These are phyloP conservation scores for Cicer pinnatifidum DNA, from an alignment of 306 rosid genomes.

Conservation along the genomic window DNA sequence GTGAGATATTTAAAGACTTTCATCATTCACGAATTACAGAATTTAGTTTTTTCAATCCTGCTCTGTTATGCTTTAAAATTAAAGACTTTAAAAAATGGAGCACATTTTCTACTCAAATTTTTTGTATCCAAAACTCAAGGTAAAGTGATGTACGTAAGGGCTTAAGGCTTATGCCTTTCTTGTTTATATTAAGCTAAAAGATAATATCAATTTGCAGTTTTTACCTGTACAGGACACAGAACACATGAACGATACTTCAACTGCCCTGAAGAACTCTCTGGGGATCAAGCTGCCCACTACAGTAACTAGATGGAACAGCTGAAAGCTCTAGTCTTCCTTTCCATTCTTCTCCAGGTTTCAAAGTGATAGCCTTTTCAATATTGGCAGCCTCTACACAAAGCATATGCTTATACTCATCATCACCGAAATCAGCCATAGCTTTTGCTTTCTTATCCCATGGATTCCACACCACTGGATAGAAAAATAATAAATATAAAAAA, in stretches of 20 bases:
- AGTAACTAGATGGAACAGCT: slow-evolving; percentile 96
- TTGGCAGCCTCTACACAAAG: slow-evolving; percentile 94
- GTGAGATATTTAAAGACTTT: not conserved
- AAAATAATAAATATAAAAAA: slow-evolving; percentile 21
- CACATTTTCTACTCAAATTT: slow-evolving; percentile 4
- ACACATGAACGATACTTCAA: slow-evolving; percentile 57
- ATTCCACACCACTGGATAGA: slow-evolving; percentile 90
- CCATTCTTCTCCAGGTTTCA: slow-evolving; percentile 99
- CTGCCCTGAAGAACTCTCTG: slow-evolving; percentile 75
- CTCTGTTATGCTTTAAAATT: not conserved
- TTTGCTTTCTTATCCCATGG: slow-evolving; percentile 99
- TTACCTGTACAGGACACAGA: slow-evolving; percentile 77
- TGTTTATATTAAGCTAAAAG: not conserved
- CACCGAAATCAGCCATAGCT: slow-evolving; percentile 93
- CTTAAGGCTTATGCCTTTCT: not conserved
- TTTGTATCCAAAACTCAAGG: slow-evolving; percentile 15
- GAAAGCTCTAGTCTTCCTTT: slow-evolving; percentile 91
- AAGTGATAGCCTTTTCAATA: slow-evolving; percentile 75
- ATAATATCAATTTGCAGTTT: slow-evolving; percentile 12
- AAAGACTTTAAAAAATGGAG: not conserved
- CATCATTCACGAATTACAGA: not conserved
- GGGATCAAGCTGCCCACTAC: slow-evolving; percentile 97
- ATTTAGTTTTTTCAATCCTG: not conserved
- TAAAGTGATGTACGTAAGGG: slow-evolving; percentile 8
- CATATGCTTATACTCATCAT: slow-evolving; percentile 94